phyloP scores from a whole-genome alignment of 1,284 basidiomycete genomes.

The Cronartium quercuum region DNA sequence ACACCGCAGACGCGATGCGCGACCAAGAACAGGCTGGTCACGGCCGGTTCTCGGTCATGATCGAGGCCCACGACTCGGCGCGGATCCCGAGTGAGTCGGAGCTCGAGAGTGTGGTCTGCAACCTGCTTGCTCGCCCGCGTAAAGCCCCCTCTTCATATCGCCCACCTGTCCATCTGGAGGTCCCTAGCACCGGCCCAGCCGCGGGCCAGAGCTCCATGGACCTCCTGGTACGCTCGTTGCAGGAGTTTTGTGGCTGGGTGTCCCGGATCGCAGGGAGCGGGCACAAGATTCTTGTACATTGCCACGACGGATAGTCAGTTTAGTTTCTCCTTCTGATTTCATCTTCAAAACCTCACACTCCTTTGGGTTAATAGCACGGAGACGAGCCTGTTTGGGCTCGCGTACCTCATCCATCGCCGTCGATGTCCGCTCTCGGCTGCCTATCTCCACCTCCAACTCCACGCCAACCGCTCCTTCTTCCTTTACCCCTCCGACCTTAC shows the following conservation, averaged over 20 bases:
- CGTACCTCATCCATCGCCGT: constrained; percentile 75
- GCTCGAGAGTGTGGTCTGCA: constrained; percentile 54
- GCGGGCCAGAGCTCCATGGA: constrained; percentile 58
- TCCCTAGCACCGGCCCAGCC: constrained; percentile 58
- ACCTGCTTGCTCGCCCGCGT: constrained; percentile 60
- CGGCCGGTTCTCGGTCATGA: constrained; percentile 68
- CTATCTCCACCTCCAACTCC: constrained; percentile 67
- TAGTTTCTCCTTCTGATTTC: constrained; percentile 40
- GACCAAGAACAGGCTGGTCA: constrained; percentile 52
- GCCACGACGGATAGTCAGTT: constrained; percentile 51
- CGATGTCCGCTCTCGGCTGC: constrained; percentile 71
- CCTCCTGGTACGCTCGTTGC: constrained; percentile 49
- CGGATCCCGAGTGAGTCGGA: constrained; percentile 58
- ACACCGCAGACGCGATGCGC: constrained; percentile 5
- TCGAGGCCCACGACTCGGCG: constrained; percentile 74
- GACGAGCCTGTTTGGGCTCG: constrained; percentile 77
- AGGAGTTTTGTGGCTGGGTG: constrained; percentile 50
- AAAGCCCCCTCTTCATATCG: constrained; percentile 61
- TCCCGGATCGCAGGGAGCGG: constrained; percentile 49
- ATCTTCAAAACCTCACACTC: constrained; percentile 41
- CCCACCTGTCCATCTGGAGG: constrained; percentile 42
- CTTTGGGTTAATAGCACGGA: constrained; percentile 61
- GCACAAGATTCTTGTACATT: constrained; percentile 50
- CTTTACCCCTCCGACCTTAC: constrained; percentile 77
- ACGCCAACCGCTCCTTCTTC: constrained; percentile 65